Conservation (phyloP, 192 early-diverging fungal genomes). For the Geranomyces michiganensis region DNA sequence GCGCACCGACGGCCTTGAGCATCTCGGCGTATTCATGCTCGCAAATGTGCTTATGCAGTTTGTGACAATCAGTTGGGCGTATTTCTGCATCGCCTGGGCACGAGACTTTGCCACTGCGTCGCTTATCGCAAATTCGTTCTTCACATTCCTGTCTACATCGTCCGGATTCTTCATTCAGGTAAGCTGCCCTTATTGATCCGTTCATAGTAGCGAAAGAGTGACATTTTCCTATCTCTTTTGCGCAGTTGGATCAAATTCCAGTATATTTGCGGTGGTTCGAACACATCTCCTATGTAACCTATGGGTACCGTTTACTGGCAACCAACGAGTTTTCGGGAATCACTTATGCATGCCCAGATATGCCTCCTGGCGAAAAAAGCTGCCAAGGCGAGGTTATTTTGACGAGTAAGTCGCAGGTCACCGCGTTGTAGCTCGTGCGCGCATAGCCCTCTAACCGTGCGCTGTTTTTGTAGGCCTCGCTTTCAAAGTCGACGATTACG, state of each 20-base stretch:
- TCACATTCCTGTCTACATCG: constrained; percentile 46
- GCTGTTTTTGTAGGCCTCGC: constrained; percentile 18
- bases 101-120: constrained; percentile 53
- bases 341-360: constrained; percentile 39
- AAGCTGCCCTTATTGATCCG: not conserved
- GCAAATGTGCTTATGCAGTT: constrained; percentile 36
- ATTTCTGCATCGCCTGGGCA: constrained; percentile 44
- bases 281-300: constrained; percentile 36
- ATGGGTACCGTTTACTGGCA: constrained; percentile 38
- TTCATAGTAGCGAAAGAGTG: not conserved
- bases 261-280: constrained; percentile 45
- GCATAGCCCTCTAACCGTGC: too few relatives aligned
- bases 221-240: too few relatives aligned
- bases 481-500: constrained; percentile 32
- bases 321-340: constrained; percentile 51
- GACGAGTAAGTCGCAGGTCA: not conserved
- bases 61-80: constrained; percentile 36
- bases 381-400: constrained; percentile 47
- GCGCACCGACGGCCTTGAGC: constrained; percentile 42
- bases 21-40: constrained; percentile 37
- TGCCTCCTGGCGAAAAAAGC: constrained; percentile 13
- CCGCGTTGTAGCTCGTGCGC: too few relatives aligned
- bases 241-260: constrained; percentile 42
- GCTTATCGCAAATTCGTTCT: constrained; percentile 39
- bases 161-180: constrained; percentile 47